Percentiles rank a stretch among this genome's conserved stretches.
These are phyloP conservation scores for Epichloe bromicola DNA, from an alignment of 2,329 filamentous ascomycete species.

Conservation along the genomic window DNA sequence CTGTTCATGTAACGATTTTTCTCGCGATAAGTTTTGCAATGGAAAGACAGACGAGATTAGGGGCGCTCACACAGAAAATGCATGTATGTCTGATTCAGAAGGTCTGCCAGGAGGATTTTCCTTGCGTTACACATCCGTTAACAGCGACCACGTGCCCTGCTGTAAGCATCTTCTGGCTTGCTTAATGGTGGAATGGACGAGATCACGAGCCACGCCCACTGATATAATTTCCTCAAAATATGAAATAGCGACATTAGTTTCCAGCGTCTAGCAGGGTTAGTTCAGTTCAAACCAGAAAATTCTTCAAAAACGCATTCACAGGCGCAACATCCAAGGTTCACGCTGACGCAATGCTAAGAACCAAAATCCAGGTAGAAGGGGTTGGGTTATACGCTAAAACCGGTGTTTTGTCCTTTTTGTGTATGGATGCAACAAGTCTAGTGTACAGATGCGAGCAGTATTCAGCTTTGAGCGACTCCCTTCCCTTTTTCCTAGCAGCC, in stretches of 20 bases:
- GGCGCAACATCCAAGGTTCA: background rate
- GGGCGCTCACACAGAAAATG: background rate
- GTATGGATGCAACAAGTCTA: background rate
- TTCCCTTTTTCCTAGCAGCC: background rate
- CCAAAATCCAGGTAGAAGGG: background rate
- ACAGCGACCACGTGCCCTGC: slow-evolving; percentile 33
- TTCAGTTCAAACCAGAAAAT: background rate
- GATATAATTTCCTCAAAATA: slow-evolving; percentile 42
- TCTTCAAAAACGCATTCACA: background rate
- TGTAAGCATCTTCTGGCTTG: slow-evolving; percentile 91
- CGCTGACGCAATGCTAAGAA: background rate
- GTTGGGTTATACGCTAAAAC: background rate
- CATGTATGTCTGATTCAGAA: background rate
- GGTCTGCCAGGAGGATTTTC: too few relatives aligned
- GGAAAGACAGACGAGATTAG: slow-evolving; percentile 12
- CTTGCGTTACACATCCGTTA: background rate
- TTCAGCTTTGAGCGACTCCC: background rate
- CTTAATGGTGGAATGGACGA: slow-evolving; percentile 55
- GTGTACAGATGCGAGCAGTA: background rate
- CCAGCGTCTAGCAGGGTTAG: slow-evolving; percentile 13
- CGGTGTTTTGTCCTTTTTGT: background rate
- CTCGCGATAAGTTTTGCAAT: slow-evolving; percentile 38
- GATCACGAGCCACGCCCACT: slow-evolving; percentile 44
- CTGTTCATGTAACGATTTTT: slow-evolving; percentile 79
- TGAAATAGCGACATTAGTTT: slow-evolving; percentile 61